Base-by-base conservation (phyloP, 768 basidiomycete genomes). In the Mrakia frigida region DNA sequence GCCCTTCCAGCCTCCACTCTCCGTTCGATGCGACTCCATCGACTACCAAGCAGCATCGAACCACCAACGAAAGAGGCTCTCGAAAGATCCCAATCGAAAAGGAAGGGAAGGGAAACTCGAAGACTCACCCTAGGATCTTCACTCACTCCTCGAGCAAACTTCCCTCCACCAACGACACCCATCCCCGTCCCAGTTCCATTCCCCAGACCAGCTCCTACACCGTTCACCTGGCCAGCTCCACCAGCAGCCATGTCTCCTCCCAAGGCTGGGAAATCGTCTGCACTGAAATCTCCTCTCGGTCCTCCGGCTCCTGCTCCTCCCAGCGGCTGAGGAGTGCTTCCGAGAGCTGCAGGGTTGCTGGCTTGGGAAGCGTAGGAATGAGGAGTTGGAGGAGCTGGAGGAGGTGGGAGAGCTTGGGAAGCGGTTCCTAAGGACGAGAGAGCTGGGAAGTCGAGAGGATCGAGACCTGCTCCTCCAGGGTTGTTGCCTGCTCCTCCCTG, bases 191-290 rank as follows among this genome's bases (percentile, higher is more conserved):
- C 74, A 25, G 74, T 59, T n/a, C 69, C 67, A 52, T 75, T 75
- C 41, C 74, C 69, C n/a, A 70, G 35, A 11, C 73, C 73, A 37
- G 70, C 70, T 56, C 70, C 69, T 21, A 43, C 74, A 25, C 75
- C 75, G 50, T 76, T 76, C 59, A 69, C 46, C 75, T 70, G 70
- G 0, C 67, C 70, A 6, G 25, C 52, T 41, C 37, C 73, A 23
- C 52, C 67, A 25, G 25, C 46, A 7, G 46, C 70, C 52, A 72
- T 37, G 53, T 76, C 75, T 13, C 70, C 75, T 25, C 76, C 76
- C 18, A 77, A 56, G 25, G 76, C 76, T 7, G 76, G 76, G 52
- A 77, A 77, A 59, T 77, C 76, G 37, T 77, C 76, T n/a, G 76
- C 72, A 63, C 52, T 77, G 72, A 77, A 74, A 9, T 67, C 73